Percentiles rank a stretch among this genome's conserved stretches.
phyloP scores from a whole-genome alignment of 306 rosid species.

The Pterocarpus santalinus region DNA sequence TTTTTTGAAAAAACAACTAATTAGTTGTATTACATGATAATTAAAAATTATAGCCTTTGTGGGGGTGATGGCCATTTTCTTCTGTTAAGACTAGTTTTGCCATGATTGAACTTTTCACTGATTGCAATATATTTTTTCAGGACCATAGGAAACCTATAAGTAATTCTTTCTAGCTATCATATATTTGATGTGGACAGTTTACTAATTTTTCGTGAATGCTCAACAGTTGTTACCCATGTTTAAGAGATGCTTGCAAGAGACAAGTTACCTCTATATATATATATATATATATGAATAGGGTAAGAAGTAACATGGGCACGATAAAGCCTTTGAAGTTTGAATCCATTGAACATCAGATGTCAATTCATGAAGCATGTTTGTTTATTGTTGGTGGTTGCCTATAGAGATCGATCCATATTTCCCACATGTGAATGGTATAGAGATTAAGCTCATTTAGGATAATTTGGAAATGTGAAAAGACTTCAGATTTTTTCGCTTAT shows the following conservation, averaged over 20 bases:
- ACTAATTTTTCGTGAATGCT: neutral
- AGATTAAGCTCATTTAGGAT: neutral
- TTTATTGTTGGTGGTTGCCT: slow-evolving; percentile 17
- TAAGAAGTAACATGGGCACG: slow-evolving; percentile 5
- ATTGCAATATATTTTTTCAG: neutral
- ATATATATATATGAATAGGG: neutral
- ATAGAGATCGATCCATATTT: neutral
- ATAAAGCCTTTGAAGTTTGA: slow-evolving; percentile 13
- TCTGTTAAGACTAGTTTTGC: too few species aligned
- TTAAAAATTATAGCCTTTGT: too few species aligned
- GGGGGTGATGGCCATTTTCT: too few species aligned
- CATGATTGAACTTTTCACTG: too few species aligned
- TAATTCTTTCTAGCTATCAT: neutral
- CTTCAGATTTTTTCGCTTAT: neutral
- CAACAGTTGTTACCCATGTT: neutral
- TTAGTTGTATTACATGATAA: too few species aligned
- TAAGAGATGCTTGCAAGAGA: slow-evolving; percentile 1
- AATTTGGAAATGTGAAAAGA: neutral
- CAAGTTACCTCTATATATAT: slow-evolving; percentile 15
- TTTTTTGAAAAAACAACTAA: too few species aligned
- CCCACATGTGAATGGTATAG: neutral
- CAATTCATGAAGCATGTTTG: slow-evolving; percentile 5
- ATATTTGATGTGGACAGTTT: slow-evolving; percentile 12
- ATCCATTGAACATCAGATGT: neutral
- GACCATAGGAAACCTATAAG: neutral